A percentile compares a stretch with the other conserved stretches of the same genome.
These are phyloP conservation scores for Citeromyces nyonsensis DNA, from an alignment of 805 yeast species.

Conservation along the genomic window DNA sequence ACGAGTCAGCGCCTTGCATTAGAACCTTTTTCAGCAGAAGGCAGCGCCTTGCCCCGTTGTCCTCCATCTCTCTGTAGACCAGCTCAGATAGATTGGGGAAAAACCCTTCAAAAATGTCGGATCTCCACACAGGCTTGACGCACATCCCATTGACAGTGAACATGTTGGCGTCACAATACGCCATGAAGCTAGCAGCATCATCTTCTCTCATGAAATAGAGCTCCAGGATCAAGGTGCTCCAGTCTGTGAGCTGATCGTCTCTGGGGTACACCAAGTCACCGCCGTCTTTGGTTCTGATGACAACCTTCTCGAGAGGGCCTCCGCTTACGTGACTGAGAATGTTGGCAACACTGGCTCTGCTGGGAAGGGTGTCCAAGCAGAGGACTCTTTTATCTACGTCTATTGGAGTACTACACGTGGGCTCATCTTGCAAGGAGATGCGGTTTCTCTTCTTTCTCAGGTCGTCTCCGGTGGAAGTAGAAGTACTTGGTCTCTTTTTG, in stretches of 20 bases:
- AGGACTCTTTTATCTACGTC: conserved; percentile 7
- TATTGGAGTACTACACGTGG: conserved; percentile 5
- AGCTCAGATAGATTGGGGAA: conserved; percentile 8
- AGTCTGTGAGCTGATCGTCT: conserved; percentile 5
- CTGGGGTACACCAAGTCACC: conserved; percentile 6
- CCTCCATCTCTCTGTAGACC: conserved; percentile 15
- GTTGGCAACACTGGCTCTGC: conserved; percentile 26
- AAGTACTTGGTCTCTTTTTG: background rate
- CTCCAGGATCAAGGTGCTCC: conserved; percentile 18
- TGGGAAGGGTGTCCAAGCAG: conserved; percentile 6
- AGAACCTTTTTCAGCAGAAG: conserved; percentile 28
- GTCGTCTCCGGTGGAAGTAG: conserved; percentile 2
- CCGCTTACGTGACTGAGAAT: conserved; percentile 45
- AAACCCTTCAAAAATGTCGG: background rate
- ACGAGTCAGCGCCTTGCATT: conserved; percentile 6
- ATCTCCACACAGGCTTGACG: conserved; percentile 29
- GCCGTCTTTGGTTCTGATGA: no score
- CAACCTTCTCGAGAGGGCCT: conserved; percentile 49
- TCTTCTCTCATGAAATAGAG: conserved; percentile 34
- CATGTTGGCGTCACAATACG: conserved; percentile 32
- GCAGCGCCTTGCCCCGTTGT: conserved; percentile 37
- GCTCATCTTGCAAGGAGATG: no score
- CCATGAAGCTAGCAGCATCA: conserved; percentile 38
- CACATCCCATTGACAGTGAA: conserved; percentile 44
- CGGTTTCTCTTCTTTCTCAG: background rate